Conservation (phyloP, 768 basidiomycete species). For the Leccinum pellstonianum region DNA sequence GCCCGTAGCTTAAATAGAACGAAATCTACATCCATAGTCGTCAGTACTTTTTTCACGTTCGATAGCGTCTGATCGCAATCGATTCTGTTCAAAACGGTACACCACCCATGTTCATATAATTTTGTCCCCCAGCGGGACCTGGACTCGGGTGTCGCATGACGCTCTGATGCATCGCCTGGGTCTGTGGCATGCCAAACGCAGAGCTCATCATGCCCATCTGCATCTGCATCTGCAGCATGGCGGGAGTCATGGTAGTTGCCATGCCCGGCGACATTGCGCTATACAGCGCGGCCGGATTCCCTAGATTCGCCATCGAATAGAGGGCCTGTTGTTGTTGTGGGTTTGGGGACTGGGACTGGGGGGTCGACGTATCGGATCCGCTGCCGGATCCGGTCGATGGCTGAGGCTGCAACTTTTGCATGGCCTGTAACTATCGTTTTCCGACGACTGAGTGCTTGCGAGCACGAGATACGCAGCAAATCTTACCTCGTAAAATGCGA, state of each 20-base stretch:
- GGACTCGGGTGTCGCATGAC: slow-evolving; percentile 83
- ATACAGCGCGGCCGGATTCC: slow-evolving; percentile 46
- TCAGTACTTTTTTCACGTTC: slow-evolving; percentile 13
- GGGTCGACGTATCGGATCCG: slow-evolving; percentile 28
- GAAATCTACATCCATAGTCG: slow-evolving; percentile 28
- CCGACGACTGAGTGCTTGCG: slow-evolving; percentile 8
- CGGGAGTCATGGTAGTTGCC: slow-evolving; percentile 29
- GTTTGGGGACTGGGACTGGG: slow-evolving; percentile 41
- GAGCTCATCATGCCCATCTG: slow-evolving; percentile 46
- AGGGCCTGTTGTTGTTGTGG: slow-evolving; percentile 48
- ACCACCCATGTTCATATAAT: slow-evolving; percentile 44
- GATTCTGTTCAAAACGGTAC: slow-evolving; percentile 29
- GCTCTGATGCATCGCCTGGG: slow-evolving; percentile 81
- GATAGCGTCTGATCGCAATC: slow-evolving; percentile 6
- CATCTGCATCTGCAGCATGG: slow-evolving; percentile 48
- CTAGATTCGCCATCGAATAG: slow-evolving; percentile 42
- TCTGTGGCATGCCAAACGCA: slow-evolving; percentile 53
- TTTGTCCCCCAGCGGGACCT: slow-evolving; percentile 46
- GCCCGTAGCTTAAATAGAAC: slow-evolving; percentile 15
- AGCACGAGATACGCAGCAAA: neutral
- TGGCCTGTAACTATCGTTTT: slow-evolving; percentile 66
- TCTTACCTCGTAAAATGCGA: slow-evolving; percentile 86
- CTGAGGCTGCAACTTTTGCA: slow-evolving; percentile 61
- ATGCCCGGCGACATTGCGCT: slow-evolving; percentile 33
- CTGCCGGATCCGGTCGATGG: slow-evolving; percentile 29